Conservation (phyloP, 1,284 basidiomycete genomes). For the Thecaphora frezii region DNA sequence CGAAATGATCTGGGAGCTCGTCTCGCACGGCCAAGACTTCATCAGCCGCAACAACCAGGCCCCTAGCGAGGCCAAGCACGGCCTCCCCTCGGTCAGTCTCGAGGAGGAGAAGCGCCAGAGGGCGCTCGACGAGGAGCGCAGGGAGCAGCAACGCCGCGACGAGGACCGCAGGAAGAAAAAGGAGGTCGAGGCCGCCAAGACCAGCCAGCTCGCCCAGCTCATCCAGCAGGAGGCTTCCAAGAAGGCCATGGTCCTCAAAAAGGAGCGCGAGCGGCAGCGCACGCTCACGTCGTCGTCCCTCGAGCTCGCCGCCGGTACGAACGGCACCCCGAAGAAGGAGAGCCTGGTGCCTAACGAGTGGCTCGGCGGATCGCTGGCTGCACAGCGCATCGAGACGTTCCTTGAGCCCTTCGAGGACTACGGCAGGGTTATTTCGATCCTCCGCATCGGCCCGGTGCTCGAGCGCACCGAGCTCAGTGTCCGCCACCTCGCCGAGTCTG, state of each 20-base stretch:
- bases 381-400: conserved; percentile 35
- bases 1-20: conserved; percentile 60
- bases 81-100: conserved; percentile 39
- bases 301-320: background rate
- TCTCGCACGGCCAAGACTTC: conserved; percentile 47
- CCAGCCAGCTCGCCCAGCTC: conserved; percentile 39
- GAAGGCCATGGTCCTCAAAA: conserved; percentile 37
- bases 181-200: conserved; percentile 36
- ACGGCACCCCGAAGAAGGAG: background rate
- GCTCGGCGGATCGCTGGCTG: background rate
- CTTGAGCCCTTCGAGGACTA: conserved; percentile 43
- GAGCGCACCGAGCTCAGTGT: conserved; percentile 23
- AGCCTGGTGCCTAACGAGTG: background rate
- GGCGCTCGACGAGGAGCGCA: conserved; percentile 38
- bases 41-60: conserved; percentile 43
- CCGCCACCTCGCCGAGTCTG: conserved; percentile 34
- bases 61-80: conserved; percentile 21
- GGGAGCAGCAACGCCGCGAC: conserved; percentile 17
- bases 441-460: conserved; percentile 46
- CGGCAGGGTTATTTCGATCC: conserved; percentile 22
- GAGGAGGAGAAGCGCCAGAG: conserved; percentile 54
- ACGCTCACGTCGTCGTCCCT: conserved; percentile 4
- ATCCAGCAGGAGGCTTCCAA: conserved; percentile 46
- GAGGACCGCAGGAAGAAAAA: conserved; percentile 22
- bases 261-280: conserved; percentile 35